Evolutionary conservation across 2,329 filamentous ascomycete species (phyloP), one percentile per base, ranked within the genome.

Genomic region (Waltergamsia citrina): DNA sequence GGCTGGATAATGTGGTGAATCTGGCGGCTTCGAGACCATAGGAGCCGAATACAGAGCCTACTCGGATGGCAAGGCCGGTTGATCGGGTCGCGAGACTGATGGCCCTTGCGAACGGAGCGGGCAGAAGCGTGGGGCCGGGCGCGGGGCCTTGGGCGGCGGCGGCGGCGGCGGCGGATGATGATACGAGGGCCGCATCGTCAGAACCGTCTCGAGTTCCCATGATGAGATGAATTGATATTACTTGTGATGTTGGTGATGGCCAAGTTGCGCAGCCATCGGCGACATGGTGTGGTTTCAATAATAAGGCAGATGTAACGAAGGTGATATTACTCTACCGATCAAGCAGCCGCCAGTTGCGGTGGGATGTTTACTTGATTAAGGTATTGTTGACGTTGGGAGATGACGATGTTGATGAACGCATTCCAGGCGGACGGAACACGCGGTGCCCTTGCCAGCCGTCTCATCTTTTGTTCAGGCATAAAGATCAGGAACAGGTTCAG

Each of bases 21-120:
- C 68, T 67, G 21, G 70, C 70, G 9, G 68, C 69, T 41, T 67
- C 61, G 37, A 76, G 60, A 21, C 68, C 57, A 42, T 65, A 71
- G 11, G 63, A 62, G 26, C 69, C 62, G 22, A 74, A 56, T n/a
- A 67, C 49, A 4, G 67, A 69, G 26, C 69, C 63, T 25, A 73
- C 51, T 6, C 71, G 67, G 17, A 77, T 62, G 21, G 68, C 69
- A 17, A 80, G 59, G 19, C 70, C 68, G 12, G 74, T 72, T 4
- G 74, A 77, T 35, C 72, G 65, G 3, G 75, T 74, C 9, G 74
- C 70, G 29, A 80, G 56, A 43, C 74, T 78, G 35, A 81, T 65
- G 19, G 66, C 67, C 33, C 66, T 70, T 22, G 77, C 77, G 30
- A 81, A 51, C 1, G 73, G 62, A 3, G 54, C 45, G 1, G 77